Base-by-base conservation (phyloP, 768 basidiomycete genomes). In the Russula ochroleuca region DNA sequence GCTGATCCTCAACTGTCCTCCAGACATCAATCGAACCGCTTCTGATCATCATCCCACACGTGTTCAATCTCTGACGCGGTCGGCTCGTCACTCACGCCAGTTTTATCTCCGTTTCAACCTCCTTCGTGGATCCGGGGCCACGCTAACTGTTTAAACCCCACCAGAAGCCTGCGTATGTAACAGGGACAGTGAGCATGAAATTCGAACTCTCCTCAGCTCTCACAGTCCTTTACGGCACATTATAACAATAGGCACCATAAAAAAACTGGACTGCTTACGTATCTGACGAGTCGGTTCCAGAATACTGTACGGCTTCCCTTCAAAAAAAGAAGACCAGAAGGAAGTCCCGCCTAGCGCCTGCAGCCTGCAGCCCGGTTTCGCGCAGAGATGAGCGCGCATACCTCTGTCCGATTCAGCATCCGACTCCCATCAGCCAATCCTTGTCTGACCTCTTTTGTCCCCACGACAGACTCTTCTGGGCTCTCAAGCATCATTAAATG, bases 141-240 rank as follows among this genome's bases (percentile, higher is more conserved):
- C 19, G 38, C 37, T 59, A 50, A 50, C 28, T 28, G 50, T 33
- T 58, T 49, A 58, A 49, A 25, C 57, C 48, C n/a, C n/a, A n/a
- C n/a, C n/a, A n/a, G n/a, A n/a, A n/a, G n/a, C n/a, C n/a, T n/a
- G n/a, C n/a, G n/a, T n/a, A n/a, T n/a, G n/a, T n/a, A n/a, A n/a
- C 58, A 59, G 57, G 57, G 37, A 37, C 38, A n/a, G 5, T 8
- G 25, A 28, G 13, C 25, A 7, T 14, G 6, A 10, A 58, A 37
- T 37, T n/a, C 19, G 43, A 17, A 17, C 43, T 17, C n/a, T n/a
- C n/a, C 57, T 21, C 51, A 7, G 21, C 59, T 60, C 59, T 33
- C 59, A 53, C 59, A 61, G 38, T 13, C 49, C n/a, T 21, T 61
- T 61, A 61, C 59, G 51, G 59, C 59, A 61, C 35, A 35, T 61